These are phyloP conservation scores for Aspergillus piperis DNA, from an alignment of 2,329 filamentous ascomycete species.

Conservation along the genomic window DNA sequence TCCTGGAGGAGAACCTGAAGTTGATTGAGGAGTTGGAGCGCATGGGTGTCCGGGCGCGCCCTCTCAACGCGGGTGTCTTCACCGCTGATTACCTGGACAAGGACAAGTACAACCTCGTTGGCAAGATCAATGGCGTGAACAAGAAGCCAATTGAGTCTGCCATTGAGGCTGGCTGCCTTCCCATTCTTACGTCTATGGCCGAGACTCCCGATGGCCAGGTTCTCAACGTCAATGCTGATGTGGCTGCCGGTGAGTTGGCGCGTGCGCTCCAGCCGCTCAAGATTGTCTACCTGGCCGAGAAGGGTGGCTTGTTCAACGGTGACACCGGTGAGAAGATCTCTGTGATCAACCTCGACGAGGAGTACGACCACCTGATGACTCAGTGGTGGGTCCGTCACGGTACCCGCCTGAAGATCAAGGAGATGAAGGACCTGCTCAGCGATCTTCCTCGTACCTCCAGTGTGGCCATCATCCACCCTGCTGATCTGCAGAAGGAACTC, in stretches of 20 bases:
- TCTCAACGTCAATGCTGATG: conserved; percentile 96
- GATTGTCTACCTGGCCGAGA: conserved; percentile 98
- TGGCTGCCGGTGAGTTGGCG: conserved; percentile 90
- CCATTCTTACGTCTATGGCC: conserved; percentile 93
- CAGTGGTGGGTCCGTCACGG: conserved; percentile 95
- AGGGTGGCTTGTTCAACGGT: conserved; percentile 92
- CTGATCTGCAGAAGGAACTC: conserved; percentile 91
- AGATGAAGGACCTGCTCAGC: conserved; percentile 91
- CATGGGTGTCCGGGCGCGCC: conserved; percentile 83
- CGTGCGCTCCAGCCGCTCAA: conserved; percentile 88
- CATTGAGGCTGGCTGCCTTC: conserved; percentile 86
- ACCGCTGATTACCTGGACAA: conserved; percentile 93
- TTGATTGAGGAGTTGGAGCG: conserved; percentile 86
- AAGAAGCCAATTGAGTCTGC: conserved; percentile 86
- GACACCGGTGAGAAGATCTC: conserved; percentile 95
- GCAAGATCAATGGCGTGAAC: conserved; percentile 92
- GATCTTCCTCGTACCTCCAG: conserved; percentile 87
- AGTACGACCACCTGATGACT: conserved; percentile 88
- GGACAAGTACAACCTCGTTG: conserved; percentile 93
- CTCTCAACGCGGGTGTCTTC: conserved; percentile 87
- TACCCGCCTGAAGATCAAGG: conserved; percentile 93
- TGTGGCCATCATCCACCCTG: conserved; percentile 96
- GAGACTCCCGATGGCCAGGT: conserved; percentile 89
- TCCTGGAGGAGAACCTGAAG: conserved; percentile 93
- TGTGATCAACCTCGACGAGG: conserved; percentile 94